phyloP scores from a whole-genome alignment of 345 rosid species.

The Geranium rotundifolium region DNA sequence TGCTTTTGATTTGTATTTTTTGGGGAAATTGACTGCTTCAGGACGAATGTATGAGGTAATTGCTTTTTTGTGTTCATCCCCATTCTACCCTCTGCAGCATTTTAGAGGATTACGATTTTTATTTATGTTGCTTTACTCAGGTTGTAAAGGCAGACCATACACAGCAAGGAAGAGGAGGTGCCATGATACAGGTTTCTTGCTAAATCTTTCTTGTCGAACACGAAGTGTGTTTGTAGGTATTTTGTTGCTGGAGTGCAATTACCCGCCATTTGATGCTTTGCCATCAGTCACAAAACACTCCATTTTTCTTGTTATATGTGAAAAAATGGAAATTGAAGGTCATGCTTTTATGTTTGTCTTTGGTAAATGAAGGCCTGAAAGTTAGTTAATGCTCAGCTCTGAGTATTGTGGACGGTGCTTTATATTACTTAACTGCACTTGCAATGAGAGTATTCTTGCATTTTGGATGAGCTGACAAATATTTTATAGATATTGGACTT shows the following conservation, averaged over 20 bases:
- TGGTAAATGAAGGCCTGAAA: too few relatives aligned
- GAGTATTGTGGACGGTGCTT: too few relatives aligned
- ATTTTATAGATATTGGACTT: too few relatives aligned
- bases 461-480: too few relatives aligned
- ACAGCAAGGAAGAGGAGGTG: slow-evolving; percentile 93
- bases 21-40: too few relatives aligned
- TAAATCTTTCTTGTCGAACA: not conserved
- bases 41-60: not conserved
- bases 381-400: too few relatives aligned
- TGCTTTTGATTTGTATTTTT: not conserved
- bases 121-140: slow-evolving; percentile 20
- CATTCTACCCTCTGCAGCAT: not conserved
- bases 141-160: slow-evolving; percentile 70
- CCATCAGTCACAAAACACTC: too few relatives aligned
- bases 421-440: too few relatives aligned
- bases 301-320: too few relatives aligned
- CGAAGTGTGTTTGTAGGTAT: not conserved
- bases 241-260: not conserved
- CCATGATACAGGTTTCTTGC: slow-evolving; percentile 55
- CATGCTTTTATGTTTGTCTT: too few relatives aligned
- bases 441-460: too few relatives aligned
- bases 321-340: not conserved
- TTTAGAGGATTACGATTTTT: slow-evolving; percentile 3
- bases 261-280: not conserved
- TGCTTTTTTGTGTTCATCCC: not conserved